phyloP scores from a whole-genome alignment of 805 yeast species.

The Suhomyces vadensis region DNA sequence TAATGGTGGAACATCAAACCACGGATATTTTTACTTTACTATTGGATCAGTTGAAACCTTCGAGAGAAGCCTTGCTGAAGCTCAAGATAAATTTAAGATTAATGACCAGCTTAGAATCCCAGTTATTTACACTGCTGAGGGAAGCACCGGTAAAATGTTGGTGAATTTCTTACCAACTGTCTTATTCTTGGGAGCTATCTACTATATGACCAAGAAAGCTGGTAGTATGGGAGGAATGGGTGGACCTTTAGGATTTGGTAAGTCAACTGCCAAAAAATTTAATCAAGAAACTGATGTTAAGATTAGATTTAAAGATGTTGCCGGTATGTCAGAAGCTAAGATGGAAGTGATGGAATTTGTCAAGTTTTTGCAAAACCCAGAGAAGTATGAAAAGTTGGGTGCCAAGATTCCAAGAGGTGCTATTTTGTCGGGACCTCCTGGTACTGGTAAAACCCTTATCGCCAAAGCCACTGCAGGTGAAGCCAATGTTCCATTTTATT shows the following conservation, averaged over 20 bases:
- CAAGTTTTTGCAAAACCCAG: conserved; percentile 85
- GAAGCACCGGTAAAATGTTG: conserved; percentile 60
- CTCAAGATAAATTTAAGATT: conserved; percentile 69
- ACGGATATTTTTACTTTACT: conserved; percentile 52
- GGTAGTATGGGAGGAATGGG: conserved; percentile 73
- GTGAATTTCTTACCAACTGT: conserved; percentile 86
- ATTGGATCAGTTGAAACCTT: conserved; percentile 90
- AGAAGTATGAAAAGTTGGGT: conserved; percentile 86
- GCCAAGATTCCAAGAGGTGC: conserved; percentile 99
- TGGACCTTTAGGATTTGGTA: conserved; percentile 81
- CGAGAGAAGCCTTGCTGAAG: conserved; percentile 73
- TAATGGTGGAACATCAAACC: conserved; percentile 10
- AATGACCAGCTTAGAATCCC: conserved; percentile 72
- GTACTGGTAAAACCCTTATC: conserved; percentile 95
- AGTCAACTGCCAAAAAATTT: conserved; percentile 86
- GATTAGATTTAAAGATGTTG: conserved; percentile 89
- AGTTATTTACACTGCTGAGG: conserved; percentile 73
- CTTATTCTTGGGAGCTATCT: conserved; percentile 82
- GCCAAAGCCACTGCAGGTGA: conserved; percentile 99
- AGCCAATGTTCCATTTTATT: conserved; percentile 95
- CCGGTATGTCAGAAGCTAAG: conserved; percentile 96
- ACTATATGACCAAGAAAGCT: conserved; percentile 74
- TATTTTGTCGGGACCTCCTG: conserved; percentile 96
- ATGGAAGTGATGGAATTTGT: conserved; percentile 98
- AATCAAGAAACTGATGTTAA: conserved; percentile 90